A percentile compares a stretch with the other conserved stretches of the same genome.
phyloP scores from a whole-genome alignment of 2,329 filamentous ascomycete genomes.

The Furcasterigmium furcatum region DNA sequence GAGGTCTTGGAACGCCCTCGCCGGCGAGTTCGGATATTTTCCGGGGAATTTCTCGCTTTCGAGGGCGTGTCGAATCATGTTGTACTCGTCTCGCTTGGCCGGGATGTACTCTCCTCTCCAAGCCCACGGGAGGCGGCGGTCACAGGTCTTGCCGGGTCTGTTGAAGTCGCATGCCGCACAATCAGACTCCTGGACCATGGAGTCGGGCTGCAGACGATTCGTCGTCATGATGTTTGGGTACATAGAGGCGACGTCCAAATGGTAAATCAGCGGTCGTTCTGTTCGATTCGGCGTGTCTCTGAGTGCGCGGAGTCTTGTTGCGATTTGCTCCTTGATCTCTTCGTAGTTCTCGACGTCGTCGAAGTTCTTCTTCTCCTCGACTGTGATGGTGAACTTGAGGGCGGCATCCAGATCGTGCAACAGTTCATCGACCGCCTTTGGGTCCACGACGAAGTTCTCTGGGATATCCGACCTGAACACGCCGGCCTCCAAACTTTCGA shows the following conservation, averaged over 20 bases:
- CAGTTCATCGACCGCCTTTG: slow-evolving; percentile 85
- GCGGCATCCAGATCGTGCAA: slow-evolving; percentile 83
- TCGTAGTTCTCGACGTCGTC: slow-evolving; percentile 80
- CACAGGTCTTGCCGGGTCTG: slow-evolving; percentile 92
- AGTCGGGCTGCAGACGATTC: slow-evolving; percentile 94
- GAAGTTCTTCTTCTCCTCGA: slow-evolving; percentile 80
- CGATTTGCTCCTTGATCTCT: slow-evolving; percentile 81
- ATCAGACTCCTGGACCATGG: slow-evolving; percentile 96
- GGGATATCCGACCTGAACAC: slow-evolving; percentile 96
- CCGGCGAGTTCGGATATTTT: slow-evolving; percentile 66
- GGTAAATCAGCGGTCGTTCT: slow-evolving; percentile 90
- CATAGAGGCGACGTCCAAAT: slow-evolving; percentile 98
- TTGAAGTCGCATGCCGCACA: slow-evolving; percentile 99
- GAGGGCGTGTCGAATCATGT: slow-evolving; percentile 92
- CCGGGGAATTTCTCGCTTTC: slow-evolving; percentile 92
- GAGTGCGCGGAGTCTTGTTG: slow-evolving; percentile 64
- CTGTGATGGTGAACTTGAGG: slow-evolving; percentile 79
- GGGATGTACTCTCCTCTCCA: slow-evolving; percentile 98
- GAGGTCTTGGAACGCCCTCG: slow-evolving; percentile 77
- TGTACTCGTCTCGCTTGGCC: slow-evolving; percentile 96
- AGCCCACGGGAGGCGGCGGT: slow-evolving; percentile 90
- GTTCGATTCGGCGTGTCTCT: slow-evolving; percentile 80
- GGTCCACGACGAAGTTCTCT: slow-evolving; percentile 88
- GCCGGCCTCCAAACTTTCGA: slow-evolving; percentile 97
- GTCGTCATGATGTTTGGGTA: slow-evolving; percentile 99